Conservation (phyloP, 2,329 filamentous ascomycete species). For the Cylindrodendrum hubeiense region DNA sequence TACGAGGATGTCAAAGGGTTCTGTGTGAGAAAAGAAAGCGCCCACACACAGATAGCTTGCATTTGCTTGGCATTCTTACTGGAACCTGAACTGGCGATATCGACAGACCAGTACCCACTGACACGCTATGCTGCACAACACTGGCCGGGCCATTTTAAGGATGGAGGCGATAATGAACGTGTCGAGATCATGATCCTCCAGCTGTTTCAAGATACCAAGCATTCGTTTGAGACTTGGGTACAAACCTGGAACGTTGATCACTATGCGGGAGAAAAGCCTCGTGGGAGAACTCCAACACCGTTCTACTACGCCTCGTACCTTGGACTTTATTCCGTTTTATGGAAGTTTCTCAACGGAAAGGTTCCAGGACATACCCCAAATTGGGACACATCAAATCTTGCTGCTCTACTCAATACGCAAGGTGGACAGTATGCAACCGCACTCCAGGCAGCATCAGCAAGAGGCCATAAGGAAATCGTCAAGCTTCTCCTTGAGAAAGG, state of each 20-base stretch:
- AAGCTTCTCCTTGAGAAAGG: not conserved
- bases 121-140: not conserved
- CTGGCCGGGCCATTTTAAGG: not conserved
- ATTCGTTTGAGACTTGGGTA: not conserved
- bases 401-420: not conserved
- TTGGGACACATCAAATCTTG: too few species aligned
- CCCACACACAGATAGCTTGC: not conserved
- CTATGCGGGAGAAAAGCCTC: not conserved
- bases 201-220: not conserved
- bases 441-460: not conserved
- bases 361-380: too few species aligned
- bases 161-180: not conserved
- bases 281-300: not conserved
- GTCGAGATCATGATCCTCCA: not conserved
- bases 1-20: not conserved
- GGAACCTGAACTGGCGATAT: not conserved
- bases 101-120: not conserved
- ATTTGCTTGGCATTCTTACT: constrained; percentile 10
- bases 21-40: not conserved
- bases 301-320: constrained; percentile 12
- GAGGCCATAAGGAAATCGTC: not conserved
- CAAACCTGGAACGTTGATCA: not conserved
- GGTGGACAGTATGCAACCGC: not conserved
- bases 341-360: not conserved
- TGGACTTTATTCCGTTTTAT: not conserved